Base-by-base conservation (phyloP, 768 basidiomycete genomes). In the Megacollybia marginata region DNA sequence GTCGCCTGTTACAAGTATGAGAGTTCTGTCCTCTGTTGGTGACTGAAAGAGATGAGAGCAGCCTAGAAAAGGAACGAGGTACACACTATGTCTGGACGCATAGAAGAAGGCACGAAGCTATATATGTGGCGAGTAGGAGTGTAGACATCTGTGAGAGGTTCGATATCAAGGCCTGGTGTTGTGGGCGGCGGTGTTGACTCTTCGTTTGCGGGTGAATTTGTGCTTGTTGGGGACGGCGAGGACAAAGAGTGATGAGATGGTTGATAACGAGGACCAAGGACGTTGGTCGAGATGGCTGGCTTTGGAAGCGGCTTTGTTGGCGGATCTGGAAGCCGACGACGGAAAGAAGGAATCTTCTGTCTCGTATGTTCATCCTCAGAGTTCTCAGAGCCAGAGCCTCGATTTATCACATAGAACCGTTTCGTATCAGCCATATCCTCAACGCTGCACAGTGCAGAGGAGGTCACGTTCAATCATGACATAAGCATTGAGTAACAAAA, bases 1-100 rank as follows among this genome's bases (percentile, higher is more conserved):
- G 63, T 90, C 87, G 28, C 75, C 69, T 16, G 88, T 90, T 52
- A 86, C 88, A 52, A 85, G 77, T 56, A 88, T 82, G 42, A 75
- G 65, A 48, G 73, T 67, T 48, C 65, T 69, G 33, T 70, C 70
- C 28, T 34, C 33, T 8, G 49, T 55, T 4, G 65, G 55, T 9
- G 65, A 55, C 38, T 58, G 56, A 40, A 55, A 59, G 38, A 42
- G 61, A 61, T 20, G 59, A 11, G 68, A 58, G 33, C 62, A 58
- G 60, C n/a, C n/a, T n/a, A 67, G 54, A 33, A 55, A 50, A 49
- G 46, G 54, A 50, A 28, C 31, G n/a, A 19, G 10, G 33, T 13
- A 58, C 66, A 42, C 59, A 73, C 73, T 31, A 73, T 65, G 54
- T 67, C 58, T 32, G 64, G 65, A 33, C 56, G 48, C 51, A 57